phyloP scores from a whole-genome alignment of 176 grass and related monocot genomes.

The Oryza meyeriana region DNA sequence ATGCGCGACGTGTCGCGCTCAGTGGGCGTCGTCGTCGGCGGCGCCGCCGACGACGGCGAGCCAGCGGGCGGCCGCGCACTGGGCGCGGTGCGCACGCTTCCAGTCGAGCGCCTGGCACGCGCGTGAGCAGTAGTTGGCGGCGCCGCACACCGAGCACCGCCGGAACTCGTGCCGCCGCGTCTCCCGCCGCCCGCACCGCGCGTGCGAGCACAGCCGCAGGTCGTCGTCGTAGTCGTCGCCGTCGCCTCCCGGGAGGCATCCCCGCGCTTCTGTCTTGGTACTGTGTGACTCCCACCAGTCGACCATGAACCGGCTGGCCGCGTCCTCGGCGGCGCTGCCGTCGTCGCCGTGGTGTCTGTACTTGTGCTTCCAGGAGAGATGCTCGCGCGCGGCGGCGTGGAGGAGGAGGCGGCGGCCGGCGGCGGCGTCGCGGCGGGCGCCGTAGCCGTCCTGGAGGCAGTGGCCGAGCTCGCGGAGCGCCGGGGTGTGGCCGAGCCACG shows the following conservation, averaged over 20 bases:
- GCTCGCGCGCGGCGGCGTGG: constrained; percentile 51
- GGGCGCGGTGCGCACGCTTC: constrained; percentile 51
- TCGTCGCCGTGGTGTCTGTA: not conserved
- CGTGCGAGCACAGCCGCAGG: constrained; percentile 51
- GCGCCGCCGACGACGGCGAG: not conserved
- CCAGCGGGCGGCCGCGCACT: constrained; percentile 26
- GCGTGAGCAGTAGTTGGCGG: constrained; percentile 62
- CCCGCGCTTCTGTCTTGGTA: not conserved
- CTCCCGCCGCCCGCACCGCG: constrained; percentile 50
- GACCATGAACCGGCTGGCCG: constrained; percentile 60
- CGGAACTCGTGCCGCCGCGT: constrained; percentile 68
- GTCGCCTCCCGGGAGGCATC: not conserved
- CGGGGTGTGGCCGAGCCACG: constrained; percentile 59
- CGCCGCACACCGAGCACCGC: constrained; percentile 59
- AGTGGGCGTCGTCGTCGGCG: not conserved
- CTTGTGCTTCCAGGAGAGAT: not conserved
- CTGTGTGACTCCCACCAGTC: constrained; percentile 51
- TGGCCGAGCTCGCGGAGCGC: constrained; percentile 75
- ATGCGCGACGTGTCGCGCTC: not conserved
- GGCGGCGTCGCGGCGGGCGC: constrained; percentile 46
- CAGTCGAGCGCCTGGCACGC: constrained; percentile 78
- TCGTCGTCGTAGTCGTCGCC: not conserved
- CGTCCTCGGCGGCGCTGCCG: not conserved
- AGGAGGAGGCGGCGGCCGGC: constrained; percentile 54
- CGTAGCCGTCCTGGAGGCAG: constrained; percentile 75